These are phyloP conservation scores for Ceratocystis colombiana DNA, from an alignment of 2,329 filamentous ascomycete genomes.

Conservation along the genomic window DNA sequence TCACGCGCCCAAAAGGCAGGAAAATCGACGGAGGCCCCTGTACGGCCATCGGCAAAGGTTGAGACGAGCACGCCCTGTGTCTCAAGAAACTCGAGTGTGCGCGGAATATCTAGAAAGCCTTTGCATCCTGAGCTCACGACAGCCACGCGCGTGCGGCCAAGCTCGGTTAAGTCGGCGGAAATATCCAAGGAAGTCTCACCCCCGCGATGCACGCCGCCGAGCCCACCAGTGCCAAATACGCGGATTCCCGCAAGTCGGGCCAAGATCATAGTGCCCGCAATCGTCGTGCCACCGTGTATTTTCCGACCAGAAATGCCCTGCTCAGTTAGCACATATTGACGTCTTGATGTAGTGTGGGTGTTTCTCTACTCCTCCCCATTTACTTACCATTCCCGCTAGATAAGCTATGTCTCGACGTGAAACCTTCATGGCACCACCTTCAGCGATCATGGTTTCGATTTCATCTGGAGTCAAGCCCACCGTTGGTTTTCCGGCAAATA, in stretches of 20 bases:
- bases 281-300: slow-evolving; percentile 82
- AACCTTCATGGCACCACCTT: slow-evolving; percentile 63
- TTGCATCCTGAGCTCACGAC: slow-evolving; percentile 89
- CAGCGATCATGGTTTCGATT: slow-evolving; percentile 59
- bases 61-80: slow-evolving; percentile 69
- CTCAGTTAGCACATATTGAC: not conserved
- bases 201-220: slow-evolving; percentile 87
- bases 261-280: slow-evolving; percentile 85
- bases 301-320: slow-evolving; percentile 56
- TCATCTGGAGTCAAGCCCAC: slow-evolving; percentile 68
- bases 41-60: slow-evolving; percentile 77
- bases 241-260: slow-evolving; percentile 78
- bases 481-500: slow-evolving; percentile 70
- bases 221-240: slow-evolving; percentile 86
- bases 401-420: slow-evolving; percentile 81
- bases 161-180: slow-evolving; percentile 87
- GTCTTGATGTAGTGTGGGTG: not conserved
- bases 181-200: slow-evolving; percentile 83
- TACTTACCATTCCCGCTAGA: slow-evolving; percentile 61
- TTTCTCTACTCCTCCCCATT: not conserved
- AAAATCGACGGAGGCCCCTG: slow-evolving; percentile 60
- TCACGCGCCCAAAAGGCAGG: slow-evolving; percentile 89
- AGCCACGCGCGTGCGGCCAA: slow-evolving; percentile 78
- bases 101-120: slow-evolving; percentile 84
- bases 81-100: slow-evolving; percentile 70